Base-by-base conservation (phyloP, 2,329 filamentous ascomycete species). In the Fusarium poae region DNA sequence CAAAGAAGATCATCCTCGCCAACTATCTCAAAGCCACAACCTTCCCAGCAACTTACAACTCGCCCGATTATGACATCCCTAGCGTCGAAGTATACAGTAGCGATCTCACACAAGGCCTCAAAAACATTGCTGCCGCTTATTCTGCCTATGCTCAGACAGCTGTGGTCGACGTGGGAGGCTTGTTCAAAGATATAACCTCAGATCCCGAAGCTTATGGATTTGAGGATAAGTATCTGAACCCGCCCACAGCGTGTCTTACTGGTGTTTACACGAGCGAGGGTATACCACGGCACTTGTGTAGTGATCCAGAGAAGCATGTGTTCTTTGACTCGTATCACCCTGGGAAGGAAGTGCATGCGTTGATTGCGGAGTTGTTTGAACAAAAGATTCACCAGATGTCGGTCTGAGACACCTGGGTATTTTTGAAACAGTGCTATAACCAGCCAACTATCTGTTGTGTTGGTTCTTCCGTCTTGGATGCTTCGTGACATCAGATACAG, bases 301-400 rank as follows among this genome's bases (percentile, higher is more conserved):
- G 37, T n/a, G 65, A 69, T 27, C 65, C 65, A 0, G 45, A 62
- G 16, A 54, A 43, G 10, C 65, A 68, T 21, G 16, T 68, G 1
- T 68, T 68, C 5, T 69, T 68, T 7, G 65, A 68, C 32, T 66
- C 37, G 0, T 68, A 68, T 18, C 65, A 68, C 12, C 65, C 65
- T 5, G 54, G 42, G 0, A 68, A 68, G 13, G 50, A 68, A 29
- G 60, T 55, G 2, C 65, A 69, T 42, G 50, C 32, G 5, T 40
- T 68, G 25, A 48, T 68, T 12, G 65, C 60, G 2, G 32, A 45
- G 8, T 23, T 68, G 16, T 68, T 68, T 39, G 39, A 49, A 6
- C 13, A 39, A 1, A 15, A 42, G 10, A 69, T 68, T 11, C 8
- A 5, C 1, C 11, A 21, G 5, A 27, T 68, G 1, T 43, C 13